Evolutionary conservation across 352 stramenopile species (phyloP).

Genomic region (Pilasporangium apinafurcum): DNA sequence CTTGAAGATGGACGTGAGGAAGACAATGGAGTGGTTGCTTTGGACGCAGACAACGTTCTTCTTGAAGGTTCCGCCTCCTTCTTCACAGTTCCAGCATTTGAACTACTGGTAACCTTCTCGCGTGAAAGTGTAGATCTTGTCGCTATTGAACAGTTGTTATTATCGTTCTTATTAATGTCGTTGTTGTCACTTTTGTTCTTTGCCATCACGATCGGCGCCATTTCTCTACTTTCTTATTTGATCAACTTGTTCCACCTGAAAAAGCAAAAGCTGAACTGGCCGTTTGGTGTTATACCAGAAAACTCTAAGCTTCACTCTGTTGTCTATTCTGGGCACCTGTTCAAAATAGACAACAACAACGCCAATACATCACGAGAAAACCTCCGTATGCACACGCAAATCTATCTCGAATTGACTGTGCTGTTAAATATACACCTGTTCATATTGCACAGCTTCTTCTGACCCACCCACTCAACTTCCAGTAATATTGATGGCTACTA

Average conservation of each 20-base stretch:
- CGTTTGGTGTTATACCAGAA: too few relatives aligned
- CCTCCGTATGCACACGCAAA: too few relatives aligned
- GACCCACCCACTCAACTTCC: neutral
- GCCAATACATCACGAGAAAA: neutral
- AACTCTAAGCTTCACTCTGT: too few relatives aligned
- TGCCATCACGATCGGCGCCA: conserved; percentile 9
- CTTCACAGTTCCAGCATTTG: neutral
- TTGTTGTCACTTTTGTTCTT: conserved; percentile 5
- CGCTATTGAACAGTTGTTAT: neutral
- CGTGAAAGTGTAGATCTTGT: conserved; percentile 8
- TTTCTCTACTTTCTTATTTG: neutral
- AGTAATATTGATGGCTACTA: conserved; percentile 9
- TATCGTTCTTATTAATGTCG: conserved; percentile 4
- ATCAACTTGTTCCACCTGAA: neutral
- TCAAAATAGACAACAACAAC: conserved; percentile 1
- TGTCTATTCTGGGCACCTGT: neutral
- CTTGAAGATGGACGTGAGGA: conserved; percentile 3
- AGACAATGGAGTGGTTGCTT: neutral
- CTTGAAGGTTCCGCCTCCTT: too few relatives aligned
- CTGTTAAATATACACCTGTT: too few relatives aligned
- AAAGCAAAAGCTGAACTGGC: neutral
- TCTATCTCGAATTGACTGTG: too few relatives aligned
- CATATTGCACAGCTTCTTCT: neutral
- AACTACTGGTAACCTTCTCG: conserved; percentile 3
- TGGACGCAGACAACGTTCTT: too few relatives aligned